Evolutionary conservation across 805 yeast genomes (phyloP).

Genomic region (Isabelozyma heimii): DNA sequence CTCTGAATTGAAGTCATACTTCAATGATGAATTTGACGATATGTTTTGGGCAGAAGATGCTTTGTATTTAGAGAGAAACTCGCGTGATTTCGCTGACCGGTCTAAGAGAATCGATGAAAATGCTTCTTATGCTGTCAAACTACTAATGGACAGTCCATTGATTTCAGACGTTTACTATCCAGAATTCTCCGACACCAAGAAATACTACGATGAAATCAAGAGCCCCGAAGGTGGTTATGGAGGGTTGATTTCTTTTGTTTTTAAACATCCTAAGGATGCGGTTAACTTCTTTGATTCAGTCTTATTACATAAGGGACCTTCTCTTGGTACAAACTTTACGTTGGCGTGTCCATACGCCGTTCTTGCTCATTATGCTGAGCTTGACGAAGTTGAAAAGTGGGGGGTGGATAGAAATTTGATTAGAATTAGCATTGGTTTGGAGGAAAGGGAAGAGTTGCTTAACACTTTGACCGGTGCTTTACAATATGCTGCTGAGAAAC

Average conservation of each 20-base stretch:
- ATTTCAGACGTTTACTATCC: conserved; percentile 76
- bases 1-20: conserved; percentile 45
- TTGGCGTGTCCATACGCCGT: conserved; percentile 88
- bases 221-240: conserved; percentile 84
- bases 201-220: conserved; percentile 69
- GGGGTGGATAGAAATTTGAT: conserved; percentile 79
- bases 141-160: conserved; percentile 49
- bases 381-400: conserved; percentile 76
- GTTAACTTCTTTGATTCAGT: conserved; percentile 70
- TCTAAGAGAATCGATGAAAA: conserved; percentile 55
- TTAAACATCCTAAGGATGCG: conserved; percentile 63
- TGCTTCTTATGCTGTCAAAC: conserved; percentile 51
- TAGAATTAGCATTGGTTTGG: conserved; percentile 83
- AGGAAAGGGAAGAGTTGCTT: conserved; percentile 59
- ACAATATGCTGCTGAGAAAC: conserved; percentile 39
- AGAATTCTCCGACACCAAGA: conserved; percentile 46
- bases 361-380: conserved; percentile 78
- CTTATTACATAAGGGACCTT: conserved; percentile 80
- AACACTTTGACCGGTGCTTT: conserved; percentile 52
- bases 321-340: conserved; percentile 86
- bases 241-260: conserved; percentile 74
- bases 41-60: conserved; percentile 93
- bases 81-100: conserved; percentile 79
- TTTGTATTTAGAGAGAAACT: conserved; percentile 84
- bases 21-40: conserved; percentile 61